Evolutionary conservation across 108 stramenopile genomes (phyloP).

Genomic region (Aurantiochytrium sp.): DNA sequence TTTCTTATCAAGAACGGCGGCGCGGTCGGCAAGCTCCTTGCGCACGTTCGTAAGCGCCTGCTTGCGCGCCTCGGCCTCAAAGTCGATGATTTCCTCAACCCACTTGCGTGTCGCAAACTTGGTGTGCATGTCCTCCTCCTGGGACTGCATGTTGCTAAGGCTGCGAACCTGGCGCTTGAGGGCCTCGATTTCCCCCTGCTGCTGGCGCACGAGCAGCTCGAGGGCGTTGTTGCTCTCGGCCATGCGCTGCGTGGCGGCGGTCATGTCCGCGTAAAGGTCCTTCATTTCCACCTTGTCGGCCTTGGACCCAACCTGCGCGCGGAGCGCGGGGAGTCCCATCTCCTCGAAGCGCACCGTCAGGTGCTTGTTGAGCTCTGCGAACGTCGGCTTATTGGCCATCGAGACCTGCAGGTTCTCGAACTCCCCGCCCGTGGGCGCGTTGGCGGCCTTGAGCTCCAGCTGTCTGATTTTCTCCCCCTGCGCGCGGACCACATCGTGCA

Average conservation of each 20-base stretch:
- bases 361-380: slow-evolving; percentile 8
- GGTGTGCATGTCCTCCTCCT: neutral
- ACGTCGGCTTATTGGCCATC: slow-evolving; percentile 29
- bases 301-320: neutral
- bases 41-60: neutral
- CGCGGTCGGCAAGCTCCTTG: neutral
- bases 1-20: neutral
- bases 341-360: neutral
- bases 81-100: neutral
- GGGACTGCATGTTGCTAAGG: neutral
- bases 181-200: neutral
- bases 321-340: neutral
- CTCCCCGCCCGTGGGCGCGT: neutral
- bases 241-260: neutral
- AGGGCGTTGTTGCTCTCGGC: slow-evolving; percentile 3
- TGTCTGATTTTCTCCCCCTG: slow-evolving; percentile 17
- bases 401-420: slow-evolving; percentile 9
- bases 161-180: neutral
- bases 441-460: neutral
- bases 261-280: neutral
- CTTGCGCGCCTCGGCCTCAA: slow-evolving; percentile 22
- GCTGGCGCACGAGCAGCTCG: slow-evolving; percentile 9
- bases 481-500: slow-evolving; percentile 12
- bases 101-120: neutral
- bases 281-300: slow-evolving; percentile 11